A percentile compares a stretch with the other conserved stretches of the same genome.
Conservation (phyloP, 106 monocot genomes). For the Xerophyta viscosa region DNA sequence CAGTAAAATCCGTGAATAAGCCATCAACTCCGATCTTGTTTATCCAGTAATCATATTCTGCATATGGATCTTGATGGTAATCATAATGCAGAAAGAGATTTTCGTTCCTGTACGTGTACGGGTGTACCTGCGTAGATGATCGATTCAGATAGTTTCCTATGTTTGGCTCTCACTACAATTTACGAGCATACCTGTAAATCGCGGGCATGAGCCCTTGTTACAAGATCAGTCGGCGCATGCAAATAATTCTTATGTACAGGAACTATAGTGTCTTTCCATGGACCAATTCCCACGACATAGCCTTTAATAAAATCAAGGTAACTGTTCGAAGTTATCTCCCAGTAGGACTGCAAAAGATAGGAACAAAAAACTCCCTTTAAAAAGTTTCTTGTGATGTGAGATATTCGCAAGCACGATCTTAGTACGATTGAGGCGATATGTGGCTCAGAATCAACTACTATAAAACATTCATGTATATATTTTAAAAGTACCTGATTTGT, state of each 20-base stretch:
- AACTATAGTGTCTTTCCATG: conserved; percentile 78
- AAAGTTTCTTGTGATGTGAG: neutral
- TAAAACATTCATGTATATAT: too few species aligned
- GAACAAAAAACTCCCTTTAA: neutral
- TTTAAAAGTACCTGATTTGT: conserved; percentile 92
- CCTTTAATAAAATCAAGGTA: conserved; percentile 51
- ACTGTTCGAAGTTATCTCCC: conserved; percentile 59
- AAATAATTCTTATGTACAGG: conserved; percentile 38
- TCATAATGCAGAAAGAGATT: conserved; percentile 63
- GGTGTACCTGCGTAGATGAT: conserved; percentile 81
- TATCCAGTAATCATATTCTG: conserved; percentile 66
- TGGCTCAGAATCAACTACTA: too few species aligned
- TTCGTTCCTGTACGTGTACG: conserved; percentile 81
- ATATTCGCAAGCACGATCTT: too few species aligned
- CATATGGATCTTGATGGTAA: conserved; percentile 69
- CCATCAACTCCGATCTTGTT: conserved; percentile 61
- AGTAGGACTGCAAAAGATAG: conserved; percentile 41
- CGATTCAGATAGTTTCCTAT: too few species aligned
- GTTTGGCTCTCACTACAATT: too few species aligned
- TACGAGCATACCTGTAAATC: conserved; percentile 70
- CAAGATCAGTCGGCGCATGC: conserved; percentile 65
- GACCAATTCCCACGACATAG: conserved; percentile 69
- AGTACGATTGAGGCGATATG: too few species aligned
- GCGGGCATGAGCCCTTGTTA: conserved; percentile 83
- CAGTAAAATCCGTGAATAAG: conserved; percentile 77